Evolutionary conservation across 2,329 filamentous ascomycete species (phyloP).

Genomic region (Camillea tinctor): DNA sequence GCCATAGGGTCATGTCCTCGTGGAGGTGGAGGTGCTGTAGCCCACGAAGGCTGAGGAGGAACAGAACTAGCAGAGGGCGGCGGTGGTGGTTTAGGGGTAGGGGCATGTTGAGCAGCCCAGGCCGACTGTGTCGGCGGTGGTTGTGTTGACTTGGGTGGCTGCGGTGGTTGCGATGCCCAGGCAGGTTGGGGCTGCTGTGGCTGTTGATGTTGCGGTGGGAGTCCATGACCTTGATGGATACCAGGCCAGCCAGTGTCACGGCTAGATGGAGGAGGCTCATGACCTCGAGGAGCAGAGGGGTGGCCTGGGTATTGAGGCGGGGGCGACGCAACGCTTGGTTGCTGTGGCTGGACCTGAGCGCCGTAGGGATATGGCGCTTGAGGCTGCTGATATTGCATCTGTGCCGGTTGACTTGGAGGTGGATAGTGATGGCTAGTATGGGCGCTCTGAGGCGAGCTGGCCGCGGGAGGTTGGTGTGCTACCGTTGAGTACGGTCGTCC

Average conservation of each 20-base stretch:
- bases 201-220: constrained; percentile 33
- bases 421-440: constrained; percentile 47
- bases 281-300: constrained; percentile 41
- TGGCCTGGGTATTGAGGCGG: constrained; percentile 55
- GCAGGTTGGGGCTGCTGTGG: constrained; percentile 30
- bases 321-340: constrained; percentile 47
- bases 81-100: constrained; percentile 37
- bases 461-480: constrained; percentile 36
- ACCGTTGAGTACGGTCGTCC: constrained; percentile 32
- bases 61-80: constrained; percentile 33
- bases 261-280: constrained; percentile 39
- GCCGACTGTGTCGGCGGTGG: constrained; percentile 36
- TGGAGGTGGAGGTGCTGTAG: constrained; percentile 28
- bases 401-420: constrained; percentile 37
- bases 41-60: constrained; percentile 37
- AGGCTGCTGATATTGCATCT: constrained; percentile 41
- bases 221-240: constrained; percentile 28
- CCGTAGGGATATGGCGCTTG: constrained; percentile 46
- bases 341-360: constrained; percentile 40
- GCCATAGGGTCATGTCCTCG: constrained; percentile 32
- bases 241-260: constrained; percentile 39
- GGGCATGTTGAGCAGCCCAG: constrained; percentile 39
- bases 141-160: constrained; percentile 35
- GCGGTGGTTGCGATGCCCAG: constrained; percentile 39
- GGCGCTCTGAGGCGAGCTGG: constrained; percentile 47